Conservation (phyloP, 805 yeast genomes). For the Candida nemodendra region DNA sequence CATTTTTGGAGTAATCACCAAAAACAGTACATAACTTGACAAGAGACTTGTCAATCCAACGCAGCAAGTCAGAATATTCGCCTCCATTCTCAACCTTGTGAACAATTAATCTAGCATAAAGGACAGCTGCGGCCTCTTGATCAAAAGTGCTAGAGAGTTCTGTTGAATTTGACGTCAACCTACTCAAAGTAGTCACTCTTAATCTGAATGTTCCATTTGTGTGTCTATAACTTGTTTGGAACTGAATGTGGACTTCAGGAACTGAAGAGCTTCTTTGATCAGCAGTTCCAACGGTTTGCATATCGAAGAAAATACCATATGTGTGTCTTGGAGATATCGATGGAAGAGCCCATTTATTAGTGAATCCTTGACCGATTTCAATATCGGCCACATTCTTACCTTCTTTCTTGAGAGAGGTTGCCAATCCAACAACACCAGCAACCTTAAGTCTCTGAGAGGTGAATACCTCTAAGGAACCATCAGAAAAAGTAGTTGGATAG, state of each 20-base stretch:
- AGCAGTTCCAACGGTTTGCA: slow-evolving; percentile 49
- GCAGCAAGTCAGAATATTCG: slow-evolving; percentile 72
- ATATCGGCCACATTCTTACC: slow-evolving; percentile 81
- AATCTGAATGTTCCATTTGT: slow-evolving; percentile 87
- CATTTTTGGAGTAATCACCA: slow-evolving; percentile 90
- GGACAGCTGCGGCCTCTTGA: slow-evolving; percentile 96
- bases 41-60: slow-evolving; percentile 93
- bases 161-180: slow-evolving; percentile 49
- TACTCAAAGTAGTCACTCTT: slow-evolving; percentile 83
- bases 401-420: slow-evolving; percentile 67
- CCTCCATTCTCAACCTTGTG: slow-evolving; percentile 83
- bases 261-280: slow-evolving; percentile 40
- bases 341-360: slow-evolving; percentile 85
- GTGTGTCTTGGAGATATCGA: slow-evolving; percentile 84
- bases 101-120: slow-evolving; percentile 88
- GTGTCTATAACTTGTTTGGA: slow-evolving; percentile 90
- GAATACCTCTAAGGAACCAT: slow-evolving; percentile 82
- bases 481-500: slow-evolving; percentile 83
- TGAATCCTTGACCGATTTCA: slow-evolving; percentile 92
- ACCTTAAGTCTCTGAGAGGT: slow-evolving; percentile 86
- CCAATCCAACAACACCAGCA: slow-evolving; percentile 93
- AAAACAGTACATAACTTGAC: slow-evolving; percentile 88
- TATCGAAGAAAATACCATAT: slow-evolving; percentile 87
- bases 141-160: slow-evolving; percentile 71
- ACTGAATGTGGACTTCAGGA: slow-evolving; percentile 54